Evolutionary conservation across 345 rosid genomes (phyloP).

Genomic region (Acer saccharum): DNA sequence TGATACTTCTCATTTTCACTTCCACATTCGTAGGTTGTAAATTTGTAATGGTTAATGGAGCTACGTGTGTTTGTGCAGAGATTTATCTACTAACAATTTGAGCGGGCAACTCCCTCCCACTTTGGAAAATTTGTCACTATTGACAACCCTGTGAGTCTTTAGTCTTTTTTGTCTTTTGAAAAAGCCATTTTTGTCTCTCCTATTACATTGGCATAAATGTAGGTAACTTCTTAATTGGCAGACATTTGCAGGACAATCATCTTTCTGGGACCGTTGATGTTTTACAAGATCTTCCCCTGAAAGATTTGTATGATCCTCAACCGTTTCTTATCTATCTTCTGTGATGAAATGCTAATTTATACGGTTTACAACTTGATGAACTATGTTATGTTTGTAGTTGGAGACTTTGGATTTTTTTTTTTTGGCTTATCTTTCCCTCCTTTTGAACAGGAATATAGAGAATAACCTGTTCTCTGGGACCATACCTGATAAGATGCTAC

Average conservation of each 20-base stretch:
- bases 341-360: not conserved
- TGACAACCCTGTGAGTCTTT: conserved; percentile 82
- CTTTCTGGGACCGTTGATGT: conserved; percentile 87
- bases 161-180: conserved; percentile 30
- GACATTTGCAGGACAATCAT: conserved; percentile 87
- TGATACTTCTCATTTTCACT: not conserved
- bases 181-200: not conserved
- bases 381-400: not conserved
- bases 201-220: conserved; percentile 6
- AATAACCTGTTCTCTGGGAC: conserved; percentile 88
- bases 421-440: conserved; percentile 4
- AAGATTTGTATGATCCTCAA: conserved; percentile 68
- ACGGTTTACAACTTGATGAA: not conserved
- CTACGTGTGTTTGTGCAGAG: conserved; percentile 53
- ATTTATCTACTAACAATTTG: conserved; percentile 79
- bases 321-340: conserved; percentile 24
- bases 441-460: conserved; percentile 75
- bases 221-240: conserved; percentile 52
- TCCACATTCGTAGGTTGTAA: conserved; percentile 13
- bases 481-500: conserved; percentile 74
- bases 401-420: conserved; percentile 9
- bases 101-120: conserved; percentile 87
- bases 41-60: conserved; percentile 17
- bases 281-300: conserved; percentile 80
- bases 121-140: conserved; percentile 50